Evolutionary conservation across 1,284 basidiomycete genomes (phyloP), one percentile per base, ranked within the genome.

Genomic region (Gymnopus androsaceus): DNA sequence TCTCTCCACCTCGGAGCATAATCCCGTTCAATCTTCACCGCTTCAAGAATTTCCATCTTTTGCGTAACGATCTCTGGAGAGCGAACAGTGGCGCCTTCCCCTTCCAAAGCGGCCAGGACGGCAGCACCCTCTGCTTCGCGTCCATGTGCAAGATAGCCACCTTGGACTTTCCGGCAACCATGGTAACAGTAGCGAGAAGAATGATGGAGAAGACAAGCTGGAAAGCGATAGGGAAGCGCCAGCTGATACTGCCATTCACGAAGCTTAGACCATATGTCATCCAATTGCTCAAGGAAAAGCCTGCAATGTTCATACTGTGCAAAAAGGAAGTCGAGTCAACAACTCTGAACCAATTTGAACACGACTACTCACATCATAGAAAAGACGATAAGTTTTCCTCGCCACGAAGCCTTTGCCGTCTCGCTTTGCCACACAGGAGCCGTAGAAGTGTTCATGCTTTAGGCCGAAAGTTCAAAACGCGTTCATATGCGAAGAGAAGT

Each of bases 91-190:
- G 67, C 68, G 17, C 68, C 65, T 1, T 67, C 66, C 11, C 76
- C 76, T 56, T 78, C 73, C 6, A 78, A 62, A 11, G 75, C 75
- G 2, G 69, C 73, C 2, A 79, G 66, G 1, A 78, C 71, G 19
- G 53, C 56, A 1, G 75, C 66, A 45, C 75, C 77, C 57, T 77
- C 73, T 14, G 71, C 68, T 44, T 74, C 67, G 34, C 63, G 63
- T 1, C 74, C 75, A 56, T 78, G 76, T 30, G 75, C 78, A 1
- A 76, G n/a, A 72, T 0, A 76, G 74, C 80, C 84, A 90, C 37
- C 88, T 76, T 5, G 88, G 87, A 30, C 82, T 84, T 64, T 90
- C 88, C 3, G 87, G 87, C 15, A 89, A 74, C 80, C 85, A 83
- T 0, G 72, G 72, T 21, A 88, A n/a, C 76, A 4, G 80, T 82